phyloP scores from a whole-genome alignment of 495 filamentous ascomycete species.

The Trichocladium uniseriatum region DNA sequence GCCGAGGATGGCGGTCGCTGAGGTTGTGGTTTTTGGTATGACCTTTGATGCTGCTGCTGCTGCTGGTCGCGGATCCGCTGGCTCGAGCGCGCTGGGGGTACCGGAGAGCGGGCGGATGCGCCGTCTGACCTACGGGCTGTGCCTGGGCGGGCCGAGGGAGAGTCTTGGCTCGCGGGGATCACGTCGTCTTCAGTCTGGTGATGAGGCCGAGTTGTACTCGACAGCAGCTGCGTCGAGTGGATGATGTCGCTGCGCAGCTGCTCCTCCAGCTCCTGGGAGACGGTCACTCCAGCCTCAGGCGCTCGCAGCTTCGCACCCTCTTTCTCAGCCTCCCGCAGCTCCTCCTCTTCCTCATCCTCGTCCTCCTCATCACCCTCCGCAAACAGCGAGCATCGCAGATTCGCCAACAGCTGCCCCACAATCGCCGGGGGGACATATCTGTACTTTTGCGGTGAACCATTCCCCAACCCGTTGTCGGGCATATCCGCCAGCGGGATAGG shows the following conservation, averaged over 20 bases:
- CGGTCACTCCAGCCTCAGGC: constrained; percentile 10
- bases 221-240: constrained; percentile 31
- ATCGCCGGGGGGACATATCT: constrained; percentile 37
- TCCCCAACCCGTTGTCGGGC: constrained; percentile 35
- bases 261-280: constrained; percentile 39
- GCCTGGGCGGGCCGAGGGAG: constrained; percentile 1
- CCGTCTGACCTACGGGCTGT: not conserved
- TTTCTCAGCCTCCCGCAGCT: not conserved
- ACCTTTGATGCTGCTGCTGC: not conserved
- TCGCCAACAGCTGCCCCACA: constrained; percentile 38
- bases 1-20: not conserved
- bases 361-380: constrained; percentile 19
- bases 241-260: constrained; percentile 38
- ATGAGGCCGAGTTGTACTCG: not conserved
- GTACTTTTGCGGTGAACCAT: constrained; percentile 30
- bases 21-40: not conserved
- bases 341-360: constrained; percentile 2
- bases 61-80: constrained; percentile 4
- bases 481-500: constrained; percentile 35
- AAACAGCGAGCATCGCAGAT: constrained; percentile 35
- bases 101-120: not conserved
- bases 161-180: constrained; percentile 27
- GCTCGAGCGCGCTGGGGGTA: not conserved
- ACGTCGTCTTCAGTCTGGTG: constrained; percentile 16
- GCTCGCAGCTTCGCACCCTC: no score